These are phyloP conservation scores for Pulicaria dysenterica DNA, from an alignment of 129 eudicot species.

Conservation along the genomic window DNA sequence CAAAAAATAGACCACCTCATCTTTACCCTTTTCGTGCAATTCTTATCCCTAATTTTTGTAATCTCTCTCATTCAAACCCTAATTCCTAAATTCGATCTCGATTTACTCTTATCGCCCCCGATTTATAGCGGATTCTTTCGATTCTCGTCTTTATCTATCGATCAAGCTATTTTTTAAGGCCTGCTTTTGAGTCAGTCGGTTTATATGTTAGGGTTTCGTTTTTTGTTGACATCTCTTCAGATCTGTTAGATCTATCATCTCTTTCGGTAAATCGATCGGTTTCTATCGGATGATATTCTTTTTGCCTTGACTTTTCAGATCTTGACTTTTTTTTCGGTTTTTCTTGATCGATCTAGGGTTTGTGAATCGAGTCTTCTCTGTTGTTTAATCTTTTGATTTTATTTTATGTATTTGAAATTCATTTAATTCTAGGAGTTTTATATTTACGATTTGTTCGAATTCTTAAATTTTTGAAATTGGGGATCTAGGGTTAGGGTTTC, in stretches of 20 bases:
- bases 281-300: not conserved
- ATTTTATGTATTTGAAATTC: slow-evolving; percentile 11
- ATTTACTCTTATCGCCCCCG: slow-evolving; percentile 11
- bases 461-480: slow-evolving; percentile 25
- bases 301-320: slow-evolving; percentile 12
- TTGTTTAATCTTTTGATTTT: slow-evolving; percentile 6
- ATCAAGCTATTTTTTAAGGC: slow-evolving; percentile 33
- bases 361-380: slow-evolving; percentile 21
- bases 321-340: not conserved
- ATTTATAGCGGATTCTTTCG: slow-evolving; percentile 31
- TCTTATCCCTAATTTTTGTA: slow-evolving; percentile 21
- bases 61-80: slow-evolving; percentile 31
- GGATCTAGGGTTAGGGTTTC: slow-evolving; percentile 44
- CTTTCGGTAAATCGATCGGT: slow-evolving; percentile 12
- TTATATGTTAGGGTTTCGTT: slow-evolving; percentile 47
- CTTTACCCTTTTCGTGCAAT: slow-evolving; percentile 35
- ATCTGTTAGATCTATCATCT: slow-evolving; percentile 34
- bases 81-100: slow-evolving; percentile 33
- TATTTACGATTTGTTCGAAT: slow-evolving; percentile 12
- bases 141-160: slow-evolving; percentile 39
- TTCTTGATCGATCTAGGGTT: slow-evolving; percentile 31
- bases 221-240: slow-evolving; percentile 20
- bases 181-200: slow-evolving; percentile 33
- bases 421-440: not conserved
- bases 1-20: slow-evolving; percentile 32